phyloP scores from a whole-genome alignment of 805 yeast species.

The Myxozyma geophila region DNA sequence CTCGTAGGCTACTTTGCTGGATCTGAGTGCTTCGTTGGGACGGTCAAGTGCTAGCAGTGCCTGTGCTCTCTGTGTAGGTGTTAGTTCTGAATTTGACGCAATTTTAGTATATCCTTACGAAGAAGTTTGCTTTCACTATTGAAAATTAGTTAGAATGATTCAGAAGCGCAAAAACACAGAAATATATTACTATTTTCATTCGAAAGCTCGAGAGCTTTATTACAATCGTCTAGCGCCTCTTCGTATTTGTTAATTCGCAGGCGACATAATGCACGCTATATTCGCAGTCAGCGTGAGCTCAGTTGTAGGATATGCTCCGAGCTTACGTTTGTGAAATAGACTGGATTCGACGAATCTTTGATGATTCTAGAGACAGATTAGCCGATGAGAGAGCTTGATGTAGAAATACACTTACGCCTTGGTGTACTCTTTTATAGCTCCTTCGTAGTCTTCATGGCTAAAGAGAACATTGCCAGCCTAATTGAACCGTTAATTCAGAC shows the following conservation, averaged over 20 bases:
- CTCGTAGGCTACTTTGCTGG: slow-evolving; percentile 41
- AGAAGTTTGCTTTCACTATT: slow-evolving; percentile 41
- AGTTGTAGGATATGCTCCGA: neutral
- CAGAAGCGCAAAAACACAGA: neutral
- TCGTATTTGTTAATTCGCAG: slow-evolving; percentile 37
- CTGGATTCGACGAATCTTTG: slow-evolving; percentile 38
- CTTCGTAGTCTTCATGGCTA: slow-evolving; percentile 39
- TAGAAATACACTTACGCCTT: slow-evolving; percentile 40
- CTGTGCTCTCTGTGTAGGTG: slow-evolving; percentile 37
- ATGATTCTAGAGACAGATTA: slow-evolving; percentile 32
- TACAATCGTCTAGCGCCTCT: slow-evolving; percentile 40
- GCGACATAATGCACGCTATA: slow-evolving; percentile 40
- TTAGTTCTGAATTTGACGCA: neutral
- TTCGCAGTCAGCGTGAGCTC: neutral
- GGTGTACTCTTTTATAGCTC: slow-evolving; percentile 41
- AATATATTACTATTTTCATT: slow-evolving; percentile 27
- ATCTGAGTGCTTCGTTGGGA: slow-evolving; percentile 40
- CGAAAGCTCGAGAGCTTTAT: slow-evolving; percentile 41
- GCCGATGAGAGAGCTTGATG: neutral
- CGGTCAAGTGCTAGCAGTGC: slow-evolving; percentile 40
- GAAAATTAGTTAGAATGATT: slow-evolving; percentile 5
- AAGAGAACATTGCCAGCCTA: slow-evolving; percentile 41
- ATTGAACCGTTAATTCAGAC: neutral
- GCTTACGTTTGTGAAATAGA: slow-evolving; percentile 41
- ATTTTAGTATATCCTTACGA: slow-evolving; percentile 21